These are phyloP conservation scores for Heritiera fomes DNA, from an alignment of 345 rosid species.

Conservation along the genomic window DNA sequence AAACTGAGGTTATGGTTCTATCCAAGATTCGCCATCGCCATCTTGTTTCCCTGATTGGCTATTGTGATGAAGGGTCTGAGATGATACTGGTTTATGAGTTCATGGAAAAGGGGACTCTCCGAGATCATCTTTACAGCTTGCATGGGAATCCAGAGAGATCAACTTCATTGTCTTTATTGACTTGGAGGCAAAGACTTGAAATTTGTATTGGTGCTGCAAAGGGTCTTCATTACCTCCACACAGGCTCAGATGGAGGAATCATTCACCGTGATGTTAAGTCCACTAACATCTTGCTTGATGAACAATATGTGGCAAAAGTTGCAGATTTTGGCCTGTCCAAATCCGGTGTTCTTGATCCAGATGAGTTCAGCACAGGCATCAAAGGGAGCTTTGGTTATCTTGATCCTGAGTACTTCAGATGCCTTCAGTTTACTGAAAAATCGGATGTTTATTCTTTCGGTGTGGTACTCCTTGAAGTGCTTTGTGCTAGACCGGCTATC, in stretches of 20 bases:
- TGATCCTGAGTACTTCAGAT: neutral
- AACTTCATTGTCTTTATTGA: neutral
- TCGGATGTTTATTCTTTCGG: neutral
- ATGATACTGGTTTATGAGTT: conserved; percentile 65
- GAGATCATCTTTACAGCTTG: conserved; percentile 42
- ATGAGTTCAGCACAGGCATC: neutral
- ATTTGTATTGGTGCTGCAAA: conserved; percentile 5
- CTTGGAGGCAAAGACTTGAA: conserved; percentile 16
- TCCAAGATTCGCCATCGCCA: conserved; percentile 66
- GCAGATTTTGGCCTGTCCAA: conserved; percentile 7
- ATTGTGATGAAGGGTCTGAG: conserved; percentile 52
- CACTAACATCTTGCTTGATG: conserved; percentile 16
- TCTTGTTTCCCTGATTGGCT: conserved; percentile 70
- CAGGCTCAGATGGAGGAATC: neutral
- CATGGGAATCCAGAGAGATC: neutral
- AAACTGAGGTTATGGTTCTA: conserved; percentile 50
- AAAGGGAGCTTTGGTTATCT: conserved; percentile 9
- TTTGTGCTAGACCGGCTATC: conserved; percentile 3
- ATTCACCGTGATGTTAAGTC: conserved; percentile 15
- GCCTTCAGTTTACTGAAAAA: neutral
- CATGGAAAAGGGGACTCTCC: conserved; percentile 56
- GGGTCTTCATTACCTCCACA: conserved; percentile 13
- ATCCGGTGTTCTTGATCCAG: neutral
- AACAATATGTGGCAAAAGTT: conserved; percentile 2
- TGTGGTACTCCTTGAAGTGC: conserved; percentile 3